Conservation (phyloP, 2,329 filamentous ascomycete species). For the Colletotrichum sansevieriae region DNA sequence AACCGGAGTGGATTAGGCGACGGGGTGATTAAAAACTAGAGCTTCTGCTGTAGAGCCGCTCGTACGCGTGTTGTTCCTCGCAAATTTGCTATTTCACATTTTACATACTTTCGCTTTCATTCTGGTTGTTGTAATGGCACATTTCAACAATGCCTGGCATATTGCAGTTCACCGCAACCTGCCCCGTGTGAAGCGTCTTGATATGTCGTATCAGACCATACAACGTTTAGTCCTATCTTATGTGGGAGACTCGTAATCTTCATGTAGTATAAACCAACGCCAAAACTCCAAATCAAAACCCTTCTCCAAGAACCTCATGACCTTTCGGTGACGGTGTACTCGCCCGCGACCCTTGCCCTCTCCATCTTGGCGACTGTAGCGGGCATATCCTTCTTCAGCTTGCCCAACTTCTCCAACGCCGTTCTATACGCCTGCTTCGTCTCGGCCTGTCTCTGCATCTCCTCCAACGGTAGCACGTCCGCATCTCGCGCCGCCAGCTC, state of each 20-base stretch:
- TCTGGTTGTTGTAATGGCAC: neutral
- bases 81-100: slow-evolving; percentile 17
- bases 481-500: slow-evolving; percentile 44
- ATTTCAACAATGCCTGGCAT: neutral
- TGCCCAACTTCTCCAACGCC: slow-evolving; percentile 64
- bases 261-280: slow-evolving; percentile 29
- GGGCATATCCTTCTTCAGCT: slow-evolving; percentile 71
- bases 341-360: slow-evolving; percentile 70
- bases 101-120: slow-evolving; percentile 37
- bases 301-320: slow-evolving; percentile 18
- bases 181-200: too few species aligned
- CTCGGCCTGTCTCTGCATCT: slow-evolving; percentile 59
- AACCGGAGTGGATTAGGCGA: slow-evolving; percentile 7
- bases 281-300: slow-evolving; percentile 13
- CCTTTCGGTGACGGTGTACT: slow-evolving; percentile 65
- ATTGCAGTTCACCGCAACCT: neutral
- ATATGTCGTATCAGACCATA: neutral
- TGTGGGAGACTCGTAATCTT: neutral
- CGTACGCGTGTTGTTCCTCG: slow-evolving; percentile 22
- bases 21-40: slow-evolving; percentile 34
- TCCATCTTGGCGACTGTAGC: slow-evolving; percentile 74
- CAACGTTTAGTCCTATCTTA: neutral
- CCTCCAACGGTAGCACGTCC: slow-evolving; percentile 48
- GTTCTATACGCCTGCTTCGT: slow-evolving; percentile 61
- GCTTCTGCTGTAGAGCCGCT: slow-evolving; percentile 35